Evolutionary conservation across 768 basidiomycete species (phyloP), one percentile per base, ranked within the genome.

Genomic region (Mycena leptocephala): DNA sequence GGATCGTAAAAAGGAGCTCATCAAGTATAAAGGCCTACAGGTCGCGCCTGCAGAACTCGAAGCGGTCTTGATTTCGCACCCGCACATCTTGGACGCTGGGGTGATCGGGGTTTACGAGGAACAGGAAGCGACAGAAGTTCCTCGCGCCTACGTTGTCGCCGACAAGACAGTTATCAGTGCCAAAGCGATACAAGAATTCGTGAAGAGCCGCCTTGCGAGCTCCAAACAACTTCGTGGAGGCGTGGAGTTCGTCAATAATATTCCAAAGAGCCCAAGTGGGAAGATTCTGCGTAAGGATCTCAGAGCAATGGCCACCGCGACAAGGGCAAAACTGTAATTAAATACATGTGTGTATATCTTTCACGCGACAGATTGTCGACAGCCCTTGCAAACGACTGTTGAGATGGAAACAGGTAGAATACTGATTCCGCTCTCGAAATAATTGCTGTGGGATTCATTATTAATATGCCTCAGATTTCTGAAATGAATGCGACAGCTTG

Each of bases 31-130:
- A 48, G 76, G 80, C n/a, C 66, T 80, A 20, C 79, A 81, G 65
- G 82, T 85, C 18, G 79, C 85, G 0, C 84, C 85, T 0, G 84
- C 85, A 2, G 85, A 86, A 68, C 79, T 86, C 5, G 85, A 86
- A 48, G 84, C 80, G 0, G 72, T 80, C 24, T 69, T 86, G 1
- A 75, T 86, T 18, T 70, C 77, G 22, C 81, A 83, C 67, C 79
- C 80, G 0, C 76, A 78, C 43, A 83, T 85, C 13, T 65, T 63
- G 5, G 85, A 85, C 65, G 81, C 80, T 6, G 82, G 71, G 20
- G 82, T 85, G 1, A 80, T 85, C 28, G 83, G 83, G 2, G 72
- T 85, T 2, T 76, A 37, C n/a, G 72, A 68, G 28, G 59, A 67
- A 37, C 18, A 67, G 28, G 18, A 58, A 43, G 18, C n/a, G 30